Evolutionary conservation across 805 yeast genomes (phyloP), one percentile per base, ranked within the genome.

Genomic region (Schizosaccharomyces lindneri): DNA sequence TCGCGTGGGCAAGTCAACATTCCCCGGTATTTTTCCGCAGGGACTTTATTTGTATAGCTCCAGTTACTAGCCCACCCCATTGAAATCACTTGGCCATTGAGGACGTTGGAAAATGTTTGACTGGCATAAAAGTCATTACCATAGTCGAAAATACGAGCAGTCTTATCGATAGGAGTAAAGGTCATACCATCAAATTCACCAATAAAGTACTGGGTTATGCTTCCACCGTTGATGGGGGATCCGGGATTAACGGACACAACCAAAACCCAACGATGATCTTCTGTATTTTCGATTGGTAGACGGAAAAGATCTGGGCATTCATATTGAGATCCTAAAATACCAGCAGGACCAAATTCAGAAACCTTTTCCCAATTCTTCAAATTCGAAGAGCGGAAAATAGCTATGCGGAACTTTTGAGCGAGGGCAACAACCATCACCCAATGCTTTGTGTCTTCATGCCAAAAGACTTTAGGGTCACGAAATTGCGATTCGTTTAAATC

Each of bases 21-120:
- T 21, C 72, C 66, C 61, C 74, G 69, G 73, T 73, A 74, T 7
- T 68, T 65, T 5, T 62, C 64, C 13, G 74, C 72, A n/a, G 77
- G 77, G 21, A 70, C 73, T 19, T 64, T 64, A 24, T 67, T 68
- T 31, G 69, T 68, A 63, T 74, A 74, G 64, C 73, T 74, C 77
- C 77, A 74, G 65, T 73, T 73, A 48, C 75, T 71, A 48, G 75
- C 74, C 77, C 77, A 74, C 4, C 74, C 76, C 55, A 74, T 63
- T 31, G 74, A 74, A n/a, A 72, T 39, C 2, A 67, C 69, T 43
- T 19, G n/a, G 19, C 68, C 71, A 21, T 65, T 65, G 27, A 65
- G 63, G 17, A 69, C 69, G n/a, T 69, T 63, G 64, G 64, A 66
- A 61, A 70, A 72, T 4, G 71, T 66, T 64, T 74, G 76, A 63